phyloP scores from a whole-genome alignment of 331 rosid genomes.

The Pyrus hybrid region DNA sequence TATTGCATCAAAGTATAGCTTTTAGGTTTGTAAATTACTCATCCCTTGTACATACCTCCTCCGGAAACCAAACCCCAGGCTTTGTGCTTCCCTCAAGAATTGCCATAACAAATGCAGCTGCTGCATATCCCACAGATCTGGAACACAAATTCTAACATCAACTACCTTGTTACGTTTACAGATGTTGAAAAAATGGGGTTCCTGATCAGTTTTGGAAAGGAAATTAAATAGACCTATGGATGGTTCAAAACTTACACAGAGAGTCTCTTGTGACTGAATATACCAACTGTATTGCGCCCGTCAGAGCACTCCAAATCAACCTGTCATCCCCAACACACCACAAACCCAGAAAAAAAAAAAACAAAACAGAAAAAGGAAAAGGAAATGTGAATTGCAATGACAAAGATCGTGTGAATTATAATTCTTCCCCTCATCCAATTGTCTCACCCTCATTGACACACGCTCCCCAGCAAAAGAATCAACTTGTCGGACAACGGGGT shows the following conservation, averaged over 20 bases:
- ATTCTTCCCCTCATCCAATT: neutral
- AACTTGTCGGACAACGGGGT: conserved; percentile 68
- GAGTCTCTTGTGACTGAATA: conserved; percentile 72
- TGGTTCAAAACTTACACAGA: conserved; percentile 40
- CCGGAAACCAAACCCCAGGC: conserved; percentile 98
- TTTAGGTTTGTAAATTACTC: neutral
- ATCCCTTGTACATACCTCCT: conserved; percentile 51
- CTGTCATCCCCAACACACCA: conserved; percentile 21
- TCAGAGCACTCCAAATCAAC: conserved; percentile 83
- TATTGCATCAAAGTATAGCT: neutral
- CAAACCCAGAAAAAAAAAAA: neutral
- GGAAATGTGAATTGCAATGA: neutral
- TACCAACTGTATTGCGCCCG: conserved; percentile 61
- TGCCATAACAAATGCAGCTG: conserved; percentile 84
- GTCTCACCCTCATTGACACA: conserved; percentile 82
- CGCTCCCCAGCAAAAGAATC: conserved; percentile 86
- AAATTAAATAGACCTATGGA: neutral
- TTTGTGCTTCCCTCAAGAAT: conserved; percentile 86
- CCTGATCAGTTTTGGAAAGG: neutral
- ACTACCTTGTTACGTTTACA: neutral
- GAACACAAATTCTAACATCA: conserved; percentile 7
- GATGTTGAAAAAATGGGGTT: neutral
- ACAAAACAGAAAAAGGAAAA: neutral
- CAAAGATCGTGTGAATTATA: neutral
- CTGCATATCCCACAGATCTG: conserved; percentile 70